These are phyloP conservation scores for Aquilaria yunnanensis DNA, from an alignment of 345 rosid genomes.

Conservation along the genomic window DNA sequence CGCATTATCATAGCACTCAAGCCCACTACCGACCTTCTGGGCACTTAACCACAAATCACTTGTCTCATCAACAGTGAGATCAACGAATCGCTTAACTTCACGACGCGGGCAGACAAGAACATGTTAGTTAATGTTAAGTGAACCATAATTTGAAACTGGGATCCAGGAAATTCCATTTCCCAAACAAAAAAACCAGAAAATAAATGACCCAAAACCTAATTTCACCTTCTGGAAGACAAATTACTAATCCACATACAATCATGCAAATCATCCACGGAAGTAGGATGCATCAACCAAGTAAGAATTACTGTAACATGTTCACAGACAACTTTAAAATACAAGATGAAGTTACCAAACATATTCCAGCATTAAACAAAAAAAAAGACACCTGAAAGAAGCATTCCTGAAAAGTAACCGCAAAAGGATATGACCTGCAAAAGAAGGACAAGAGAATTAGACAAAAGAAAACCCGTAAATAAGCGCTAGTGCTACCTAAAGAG, in stretches of 20 bases:
- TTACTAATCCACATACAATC: not conserved
- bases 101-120: constrained; percentile 89
- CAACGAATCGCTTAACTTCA: constrained; percentile 77
- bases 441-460: constrained; percentile 1
- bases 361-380: not conserved
- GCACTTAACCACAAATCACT: constrained; percentile 76
- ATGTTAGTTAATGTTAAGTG: constrained; percentile 56
- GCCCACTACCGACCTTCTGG: constrained; percentile 62
- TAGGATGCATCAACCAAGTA: not conserved
- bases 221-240: not conserved
- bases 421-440: constrained; percentile 97
- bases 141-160: constrained; percentile 21
- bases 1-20: constrained; percentile 70
- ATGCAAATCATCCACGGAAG: not conserved
- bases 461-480: not conserved
- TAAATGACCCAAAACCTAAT: not conserved
- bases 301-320: not conserved
- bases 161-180: not conserved
- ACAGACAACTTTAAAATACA: not conserved
- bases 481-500: no score
- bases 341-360: not conserved
- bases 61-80: constrained; percentile 80
- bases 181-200: constrained; percentile 4
- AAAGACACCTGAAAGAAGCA: not conserved
- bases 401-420: constrained; percentile 9